phyloP scores from a whole-genome alignment of 2,329 filamentous ascomycete species.

The Ascochyta clinopodiicola region DNA sequence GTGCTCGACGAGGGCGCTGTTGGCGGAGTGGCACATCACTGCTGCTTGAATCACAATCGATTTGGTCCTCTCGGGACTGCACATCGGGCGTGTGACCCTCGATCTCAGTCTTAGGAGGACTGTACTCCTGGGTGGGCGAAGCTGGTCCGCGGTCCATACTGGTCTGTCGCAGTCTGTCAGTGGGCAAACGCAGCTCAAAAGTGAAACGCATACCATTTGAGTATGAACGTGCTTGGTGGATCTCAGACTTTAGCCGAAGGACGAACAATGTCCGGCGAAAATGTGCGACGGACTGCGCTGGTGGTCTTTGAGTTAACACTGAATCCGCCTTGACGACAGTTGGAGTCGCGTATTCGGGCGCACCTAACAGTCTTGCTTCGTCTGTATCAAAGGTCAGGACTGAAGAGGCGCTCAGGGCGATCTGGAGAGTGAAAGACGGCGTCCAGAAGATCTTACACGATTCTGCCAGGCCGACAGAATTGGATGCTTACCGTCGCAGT shows the following conservation, averaged over 20 bases:
- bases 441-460: not conserved
- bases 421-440: constrained; percentile 2
- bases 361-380: not conserved
- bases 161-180: not conserved
- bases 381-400: not conserved
- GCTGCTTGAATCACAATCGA: constrained; percentile 11
- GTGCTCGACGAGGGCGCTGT: not conserved
- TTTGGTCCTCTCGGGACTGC: not conserved
- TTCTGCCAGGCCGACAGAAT: not conserved
- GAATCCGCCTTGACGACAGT: not conserved
- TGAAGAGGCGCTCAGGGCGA: constrained; percentile 5
- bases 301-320: not conserved
- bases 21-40: constrained; percentile 15
- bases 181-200: not conserved
- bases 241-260: not conserved
- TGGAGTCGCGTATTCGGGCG: not conserved
- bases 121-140: not conserved
- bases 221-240: not conserved
- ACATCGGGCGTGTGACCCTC: not conserved
- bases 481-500: not conserved
- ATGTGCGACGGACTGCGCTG: not conserved
- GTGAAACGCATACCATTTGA: not conserved
- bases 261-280: not conserved
- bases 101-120: not conserved
- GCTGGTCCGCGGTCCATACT: not conserved